A percentile compares a stretch with the other conserved stretches of the same genome.
Conservation (phyloP, 257 asterid genomes). For the Paulownia fortunei region DNA sequence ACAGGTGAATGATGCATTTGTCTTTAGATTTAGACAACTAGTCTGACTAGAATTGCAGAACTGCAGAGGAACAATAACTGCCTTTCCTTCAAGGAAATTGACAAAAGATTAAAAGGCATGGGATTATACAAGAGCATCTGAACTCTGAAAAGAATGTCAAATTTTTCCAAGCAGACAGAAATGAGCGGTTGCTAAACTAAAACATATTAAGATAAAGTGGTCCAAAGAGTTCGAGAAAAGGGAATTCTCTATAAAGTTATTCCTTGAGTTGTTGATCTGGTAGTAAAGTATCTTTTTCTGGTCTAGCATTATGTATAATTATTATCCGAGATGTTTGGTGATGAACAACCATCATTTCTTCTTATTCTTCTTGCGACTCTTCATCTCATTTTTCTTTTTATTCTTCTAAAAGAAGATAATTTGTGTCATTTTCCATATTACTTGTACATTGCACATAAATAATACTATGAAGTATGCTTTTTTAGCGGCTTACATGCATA, state of each 20-base stretch:
- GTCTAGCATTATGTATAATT: neutral
- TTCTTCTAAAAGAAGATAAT: neutral
- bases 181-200: conserved; percentile 3
- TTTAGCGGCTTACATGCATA: too few species aligned
- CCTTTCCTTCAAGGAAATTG: neutral
- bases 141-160: conserved; percentile 16
- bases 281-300: neutral
- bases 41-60: neutral
- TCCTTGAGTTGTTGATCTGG: conserved; percentile 2
- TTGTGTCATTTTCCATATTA: neutral
- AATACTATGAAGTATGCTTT: neutral
- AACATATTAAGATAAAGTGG: conserved; percentile 24
- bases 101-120: neutral
- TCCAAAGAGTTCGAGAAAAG: conserved; percentile 23
- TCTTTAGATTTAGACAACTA: neutral
- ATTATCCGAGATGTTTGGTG: neutral
- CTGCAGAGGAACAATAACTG: too few species aligned
- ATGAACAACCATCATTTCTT: neutral
- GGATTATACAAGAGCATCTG: conserved; percentile 1
- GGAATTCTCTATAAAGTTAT: conserved; percentile 23
- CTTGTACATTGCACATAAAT: too few species aligned
- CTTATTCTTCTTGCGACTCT: conserved; percentile 6
- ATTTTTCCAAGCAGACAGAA: conserved; percentile 16
- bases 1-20: neutral
- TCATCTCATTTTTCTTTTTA: neutral